Percentiles rank a stretch among this genome's conserved stretches.
Evolutionary conservation across 23 red algal genomes (phyloP).

Genomic region (Gracilaria domingensis): DNA sequence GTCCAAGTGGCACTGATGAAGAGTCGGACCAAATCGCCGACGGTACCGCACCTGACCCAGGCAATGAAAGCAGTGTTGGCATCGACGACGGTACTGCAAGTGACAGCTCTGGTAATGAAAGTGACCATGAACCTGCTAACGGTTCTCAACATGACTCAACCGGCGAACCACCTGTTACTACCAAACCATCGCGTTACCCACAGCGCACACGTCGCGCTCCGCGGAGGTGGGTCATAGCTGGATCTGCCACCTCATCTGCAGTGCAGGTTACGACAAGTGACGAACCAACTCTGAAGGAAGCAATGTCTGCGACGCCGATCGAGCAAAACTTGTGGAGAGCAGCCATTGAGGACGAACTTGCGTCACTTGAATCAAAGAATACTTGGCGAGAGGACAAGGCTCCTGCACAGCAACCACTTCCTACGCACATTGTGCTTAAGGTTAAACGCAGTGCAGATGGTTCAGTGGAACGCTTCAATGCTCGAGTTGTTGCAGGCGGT

Average conservation of each 20-base stretch:
- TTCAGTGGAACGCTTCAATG: neutral
- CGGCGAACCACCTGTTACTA: neutral
- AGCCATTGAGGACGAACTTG: slow-evolving; percentile 27
- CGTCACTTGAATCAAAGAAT: neutral
- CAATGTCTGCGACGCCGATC: neutral
- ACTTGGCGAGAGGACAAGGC: slow-evolving; percentile 15
- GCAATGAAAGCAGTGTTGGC: neutral
- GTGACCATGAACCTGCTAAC: neutral
- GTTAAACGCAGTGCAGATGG: slow-evolving; percentile 10
- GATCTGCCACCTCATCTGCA: neutral
- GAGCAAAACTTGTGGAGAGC: slow-evolving; percentile 12
- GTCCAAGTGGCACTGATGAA: neutral
- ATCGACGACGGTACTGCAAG: neutral
- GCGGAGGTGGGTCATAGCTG: neutral
- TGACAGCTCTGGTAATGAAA: neutral
- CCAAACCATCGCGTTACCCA: neutral
- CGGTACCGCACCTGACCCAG: neutral
- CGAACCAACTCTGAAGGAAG: too few species aligned
- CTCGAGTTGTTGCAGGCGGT: slow-evolving; percentile 1
- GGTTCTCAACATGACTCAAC: neutral
- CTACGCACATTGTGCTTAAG: slow-evolving; percentile 7
- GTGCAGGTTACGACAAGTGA: neutral
- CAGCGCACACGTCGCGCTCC: neutral
- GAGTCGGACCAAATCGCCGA: neutral
- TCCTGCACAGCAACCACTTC: slow-evolving; percentile 8